Percentiles rank a stretch among this genome's conserved stretches.
These are phyloP conservation scores for Trichocladium antarcticum DNA, from an alignment of 495 filamentous ascomycete species.

Conservation along the genomic window DNA sequence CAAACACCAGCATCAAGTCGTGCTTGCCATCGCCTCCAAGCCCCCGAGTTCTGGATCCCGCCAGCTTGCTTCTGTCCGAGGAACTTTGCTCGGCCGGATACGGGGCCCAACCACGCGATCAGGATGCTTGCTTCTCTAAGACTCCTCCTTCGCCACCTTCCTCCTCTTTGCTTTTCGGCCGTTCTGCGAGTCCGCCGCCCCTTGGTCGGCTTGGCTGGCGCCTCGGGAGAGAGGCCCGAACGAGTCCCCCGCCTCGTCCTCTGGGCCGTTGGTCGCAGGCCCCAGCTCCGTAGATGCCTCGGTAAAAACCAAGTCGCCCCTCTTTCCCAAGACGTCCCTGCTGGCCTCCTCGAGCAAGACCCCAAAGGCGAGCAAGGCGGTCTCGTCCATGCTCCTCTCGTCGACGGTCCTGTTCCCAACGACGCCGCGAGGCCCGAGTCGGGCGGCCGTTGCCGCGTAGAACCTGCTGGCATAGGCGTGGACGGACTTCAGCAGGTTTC, in stretches of 20 bases:
- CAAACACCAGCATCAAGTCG: too few relatives aligned
- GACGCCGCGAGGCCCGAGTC: constrained; percentile 16
- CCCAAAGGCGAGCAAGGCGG: constrained; percentile 68
- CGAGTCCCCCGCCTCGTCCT: not conserved
- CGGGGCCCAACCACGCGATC: not conserved
- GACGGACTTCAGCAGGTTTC: constrained; percentile 63
- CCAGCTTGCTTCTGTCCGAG: not conserved
- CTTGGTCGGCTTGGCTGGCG: not conserved
- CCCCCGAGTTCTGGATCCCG: too few relatives aligned
- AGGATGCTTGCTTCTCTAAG: not conserved
- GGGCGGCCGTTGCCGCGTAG: constrained; percentile 41
- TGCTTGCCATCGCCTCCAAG: too few relatives aligned
- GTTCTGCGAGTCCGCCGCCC: not conserved
- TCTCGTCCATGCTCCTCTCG: constrained; percentile 70
- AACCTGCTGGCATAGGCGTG: constrained; percentile 66
- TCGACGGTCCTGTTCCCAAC: constrained; percentile 25
- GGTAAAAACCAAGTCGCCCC: constrained; percentile 63
- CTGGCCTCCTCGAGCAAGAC: constrained; percentile 71
- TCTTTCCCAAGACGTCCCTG: constrained; percentile 51
- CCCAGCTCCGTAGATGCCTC: constrained; percentile 41
- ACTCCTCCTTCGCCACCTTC: not conserved
- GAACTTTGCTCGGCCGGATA: not conserved
- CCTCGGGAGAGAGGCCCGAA: not conserved
- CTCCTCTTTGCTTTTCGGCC: not conserved
- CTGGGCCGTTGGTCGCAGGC: not conserved